phyloP scores from a whole-genome alignment of 2,329 filamentous ascomycete genomes.

The Stagonosporopsis rhizophila region DNA sequence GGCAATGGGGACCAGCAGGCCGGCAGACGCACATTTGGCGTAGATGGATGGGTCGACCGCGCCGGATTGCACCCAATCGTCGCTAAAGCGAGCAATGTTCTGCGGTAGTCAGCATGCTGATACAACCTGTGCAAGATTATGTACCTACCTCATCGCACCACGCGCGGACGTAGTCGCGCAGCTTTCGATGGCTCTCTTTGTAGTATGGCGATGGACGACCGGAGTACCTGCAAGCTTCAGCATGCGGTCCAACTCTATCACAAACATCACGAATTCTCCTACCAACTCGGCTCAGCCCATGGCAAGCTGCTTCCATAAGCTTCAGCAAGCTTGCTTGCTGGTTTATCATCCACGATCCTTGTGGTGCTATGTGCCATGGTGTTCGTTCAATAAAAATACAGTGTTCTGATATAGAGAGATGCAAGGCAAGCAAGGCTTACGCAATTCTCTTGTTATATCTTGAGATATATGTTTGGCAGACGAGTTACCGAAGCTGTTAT shows the following conservation, averaged over 20 bases:
- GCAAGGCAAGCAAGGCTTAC: neutral
- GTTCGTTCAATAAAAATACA: neutral
- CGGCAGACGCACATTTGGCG: conserved; percentile 36
- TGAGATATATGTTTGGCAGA: neutral
- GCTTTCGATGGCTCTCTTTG: conserved; percentile 38
- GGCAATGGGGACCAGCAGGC: conserved; percentile 41
- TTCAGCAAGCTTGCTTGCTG: conserved; percentile 20
- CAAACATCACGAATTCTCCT: neutral
- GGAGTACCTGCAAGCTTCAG: conserved; percentile 33
- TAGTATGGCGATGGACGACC: conserved; percentile 44
- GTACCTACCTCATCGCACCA: conserved; percentile 40
- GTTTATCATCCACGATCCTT: conserved; percentile 14
- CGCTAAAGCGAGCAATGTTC: conserved; percentile 36
- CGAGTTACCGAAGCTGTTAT: conserved; percentile 6
- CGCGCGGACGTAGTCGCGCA: conserved; percentile 37
- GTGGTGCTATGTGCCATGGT: conserved; percentile 16
- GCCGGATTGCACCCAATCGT: conserved; percentile 38
- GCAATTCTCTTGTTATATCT: neutral
- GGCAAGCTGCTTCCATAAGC: conserved; percentile 40
- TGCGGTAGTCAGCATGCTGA: conserved; percentile 24
- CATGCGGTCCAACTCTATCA: neutral
- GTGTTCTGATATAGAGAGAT: neutral
- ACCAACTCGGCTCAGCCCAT: conserved; percentile 43
- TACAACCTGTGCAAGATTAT: no score
- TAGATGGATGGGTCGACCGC: conserved; percentile 35